A percentile compares a stretch with the other conserved stretches of the same genome.
These are phyloP conservation scores for Chloranthus sessilifolius DNA, from an alignment of 164 flowering plant species.

Conservation along the genomic window DNA sequence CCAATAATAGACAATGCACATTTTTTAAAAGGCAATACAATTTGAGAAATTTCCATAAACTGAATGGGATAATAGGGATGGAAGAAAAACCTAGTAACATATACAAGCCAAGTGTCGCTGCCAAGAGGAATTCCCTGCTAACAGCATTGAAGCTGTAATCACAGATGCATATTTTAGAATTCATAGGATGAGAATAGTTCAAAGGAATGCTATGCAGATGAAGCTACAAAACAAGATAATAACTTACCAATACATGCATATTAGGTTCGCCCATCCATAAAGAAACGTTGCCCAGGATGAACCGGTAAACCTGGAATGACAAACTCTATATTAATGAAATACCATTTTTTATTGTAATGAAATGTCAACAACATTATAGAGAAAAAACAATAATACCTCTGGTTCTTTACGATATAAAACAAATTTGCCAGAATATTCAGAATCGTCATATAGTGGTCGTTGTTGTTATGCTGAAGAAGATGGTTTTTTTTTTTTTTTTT, in stretches of 20 bases:
- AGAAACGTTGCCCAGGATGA: slow-evolving; percentile 77
- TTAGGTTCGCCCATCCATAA: slow-evolving; percentile 84
- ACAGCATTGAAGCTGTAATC: slow-evolving; percentile 59
- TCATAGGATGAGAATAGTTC: background rate
- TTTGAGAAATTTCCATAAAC: no score
- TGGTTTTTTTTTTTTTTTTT: no score
- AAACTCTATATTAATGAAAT: no score
- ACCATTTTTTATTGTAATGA: no score
- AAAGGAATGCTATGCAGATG: background rate
- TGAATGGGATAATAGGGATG: background rate
- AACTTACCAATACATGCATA: slow-evolving; percentile 67
- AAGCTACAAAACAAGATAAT: background rate
- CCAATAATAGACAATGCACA: no score
- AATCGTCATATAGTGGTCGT: no score
- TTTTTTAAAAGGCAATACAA: no score
- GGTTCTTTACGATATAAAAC: no score
- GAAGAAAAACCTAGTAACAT: slow-evolving; percentile 79
- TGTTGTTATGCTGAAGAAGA: no score
- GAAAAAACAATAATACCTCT: no score
- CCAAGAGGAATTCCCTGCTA: slow-evolving; percentile 71
- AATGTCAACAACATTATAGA: no score
- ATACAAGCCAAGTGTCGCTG: slow-evolving; percentile 59
- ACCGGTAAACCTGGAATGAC: slow-evolving; percentile 72
- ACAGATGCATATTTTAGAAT: slow-evolving; percentile 9
- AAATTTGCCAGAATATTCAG: no score